A percentile compares a stretch with the other conserved stretches of the same genome.
phyloP scores from a whole-genome alignment of 23 red algal species.

The Chondrus crispus region DNA sequence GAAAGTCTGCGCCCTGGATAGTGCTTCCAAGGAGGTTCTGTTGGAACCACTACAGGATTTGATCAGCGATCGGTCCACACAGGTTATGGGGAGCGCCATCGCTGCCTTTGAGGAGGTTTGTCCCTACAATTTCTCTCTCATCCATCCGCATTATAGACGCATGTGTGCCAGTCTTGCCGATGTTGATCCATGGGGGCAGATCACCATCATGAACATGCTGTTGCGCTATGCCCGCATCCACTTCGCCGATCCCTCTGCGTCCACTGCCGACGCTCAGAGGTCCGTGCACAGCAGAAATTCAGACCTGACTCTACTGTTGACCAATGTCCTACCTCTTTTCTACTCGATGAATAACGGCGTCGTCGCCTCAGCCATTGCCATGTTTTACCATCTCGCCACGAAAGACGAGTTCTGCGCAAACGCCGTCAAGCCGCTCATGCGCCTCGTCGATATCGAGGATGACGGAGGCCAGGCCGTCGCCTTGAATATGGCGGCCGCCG shows the following conservation, averaged over 20 bases:
- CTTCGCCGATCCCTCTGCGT: slow-evolving; percentile 21
- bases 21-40: slow-evolving; percentile 63
- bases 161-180: slow-evolving; percentile 29
- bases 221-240: slow-evolving; percentile 73
- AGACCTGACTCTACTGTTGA: slow-evolving; percentile 56
- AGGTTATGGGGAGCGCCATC: slow-evolving; percentile 66
- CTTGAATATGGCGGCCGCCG: slow-evolving; percentile 36
- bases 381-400: slow-evolving; percentile 45
- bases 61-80: slow-evolving; percentile 50
- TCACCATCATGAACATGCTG: slow-evolving; percentile 27
- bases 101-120: slow-evolving; percentile 58
- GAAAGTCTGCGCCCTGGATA: slow-evolving; percentile 74
- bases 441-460: slow-evolving; percentile 25
- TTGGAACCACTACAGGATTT: slow-evolving; percentile 56
- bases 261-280: neutral
- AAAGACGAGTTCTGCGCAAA: slow-evolving; percentile 14
- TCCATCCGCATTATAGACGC: slow-evolving; percentile 74
- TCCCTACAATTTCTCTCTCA: slow-evolving; percentile 51
- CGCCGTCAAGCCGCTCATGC: slow-evolving; percentile 66
- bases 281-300: neutral
- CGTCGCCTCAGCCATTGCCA: slow-evolving; percentile 49
- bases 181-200: slow-evolving; percentile 75
- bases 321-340: slow-evolving; percentile 44
- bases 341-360: slow-evolving; percentile 37
- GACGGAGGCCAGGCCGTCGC: slow-evolving; percentile 43